Evolutionary conservation across 495 filamentous ascomycete species (phyloP).

Genomic region (Hyaloscypha variabilis): DNA sequence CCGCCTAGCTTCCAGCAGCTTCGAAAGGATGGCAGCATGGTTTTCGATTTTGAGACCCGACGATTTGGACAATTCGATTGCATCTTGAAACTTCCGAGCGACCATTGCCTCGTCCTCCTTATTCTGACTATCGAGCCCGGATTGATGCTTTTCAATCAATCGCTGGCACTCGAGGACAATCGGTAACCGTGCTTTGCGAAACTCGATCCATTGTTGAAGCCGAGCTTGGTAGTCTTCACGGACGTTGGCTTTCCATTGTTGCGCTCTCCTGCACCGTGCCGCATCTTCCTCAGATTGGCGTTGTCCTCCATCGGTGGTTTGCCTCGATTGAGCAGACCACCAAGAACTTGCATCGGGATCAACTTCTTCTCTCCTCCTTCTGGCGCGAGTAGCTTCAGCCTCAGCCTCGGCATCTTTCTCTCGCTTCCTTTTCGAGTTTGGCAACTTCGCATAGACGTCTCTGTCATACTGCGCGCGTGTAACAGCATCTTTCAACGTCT

Average conservation of each 20-base stretch:
- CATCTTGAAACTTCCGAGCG: conserved; percentile 14
- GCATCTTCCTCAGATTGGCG: conserved; percentile 9
- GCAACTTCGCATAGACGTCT: conserved; percentile 17
- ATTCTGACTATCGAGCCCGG: neutral
- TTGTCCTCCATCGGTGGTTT: conserved; percentile 11
- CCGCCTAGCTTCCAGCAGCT: conserved; percentile 13
- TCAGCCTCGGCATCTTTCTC: conserved; percentile 19
- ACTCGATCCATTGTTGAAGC: conserved; percentile 11
- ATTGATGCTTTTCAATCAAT: conserved; percentile 3
- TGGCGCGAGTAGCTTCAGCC: conserved; percentile 6
- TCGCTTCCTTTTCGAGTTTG: conserved; percentile 24
- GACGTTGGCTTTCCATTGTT: conserved; percentile 1
- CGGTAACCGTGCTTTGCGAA: neutral
- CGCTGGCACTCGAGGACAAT: conserved; percentile 2
- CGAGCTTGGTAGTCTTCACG: conserved; percentile 9
- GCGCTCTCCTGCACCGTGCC: conserved; percentile 14
- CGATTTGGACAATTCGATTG: conserved; percentile 7
- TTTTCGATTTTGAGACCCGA: conserved; percentile 11
- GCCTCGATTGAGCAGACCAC: conserved; percentile 9
- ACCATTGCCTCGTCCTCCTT: conserved; percentile 10
- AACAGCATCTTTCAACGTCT: conserved; percentile 12
- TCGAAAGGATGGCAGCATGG: neutral
- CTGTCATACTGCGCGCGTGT: conserved; percentile 19
- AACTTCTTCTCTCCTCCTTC: conserved; percentile 18
- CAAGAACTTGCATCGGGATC: conserved; percentile 15